Base-by-base conservation (phyloP, 2,329 filamentous ascomycete species). In the Thielaviopsis ethacetica region DNA sequence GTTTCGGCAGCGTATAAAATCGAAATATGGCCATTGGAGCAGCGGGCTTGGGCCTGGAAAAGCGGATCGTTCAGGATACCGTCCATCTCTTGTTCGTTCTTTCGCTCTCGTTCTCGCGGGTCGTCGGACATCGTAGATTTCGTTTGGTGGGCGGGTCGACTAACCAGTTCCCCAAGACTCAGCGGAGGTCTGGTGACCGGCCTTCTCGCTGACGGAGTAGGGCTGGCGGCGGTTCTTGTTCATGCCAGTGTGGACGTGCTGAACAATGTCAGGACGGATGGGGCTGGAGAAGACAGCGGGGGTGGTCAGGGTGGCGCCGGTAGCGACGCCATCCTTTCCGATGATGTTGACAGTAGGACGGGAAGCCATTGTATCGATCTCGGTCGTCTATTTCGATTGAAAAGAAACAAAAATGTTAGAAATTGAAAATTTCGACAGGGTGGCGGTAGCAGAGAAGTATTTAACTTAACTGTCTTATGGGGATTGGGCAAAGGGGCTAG, bases 151-250 rank as follows among this genome's bases (percentile, higher is more conserved):
- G 30, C 21, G 56, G 56, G 24, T 53, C 62, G 67, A 86, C 86
- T 78, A 75, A 94, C 89, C 91, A 80, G 91, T 97, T 85, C 91
- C 91, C 93, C 93, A 98, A 68, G 94, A 98, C 84, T 98, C 93
- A 74, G 93, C 93, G 78, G 89, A 95, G 74, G 93, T 98, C 82
- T 98, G 93, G 81, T 98, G 93, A 81, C 93, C 93, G 73, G 93
- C 93, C 88, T 98, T 98, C 87, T 97, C 91, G 86, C 90, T 95
- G 82, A 98, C 93, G 72, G 93, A 84, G 77, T 98, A 98, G 69
- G 93, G 91, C 72, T 98, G 93, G 76, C 93, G 87, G 86, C 95
- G 96, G 86, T 98, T 98, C 89, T 98, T 98, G 75, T 91, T 91
- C 82, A 98, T 94, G 72, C 93, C 93, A 71, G 89, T 95, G 86